Percentiles rank a stretch among this genome's conserved stretches.
Conservation (phyloP, 2,329 filamentous ascomycete species). For the Cytospora schulzeri region DNA sequence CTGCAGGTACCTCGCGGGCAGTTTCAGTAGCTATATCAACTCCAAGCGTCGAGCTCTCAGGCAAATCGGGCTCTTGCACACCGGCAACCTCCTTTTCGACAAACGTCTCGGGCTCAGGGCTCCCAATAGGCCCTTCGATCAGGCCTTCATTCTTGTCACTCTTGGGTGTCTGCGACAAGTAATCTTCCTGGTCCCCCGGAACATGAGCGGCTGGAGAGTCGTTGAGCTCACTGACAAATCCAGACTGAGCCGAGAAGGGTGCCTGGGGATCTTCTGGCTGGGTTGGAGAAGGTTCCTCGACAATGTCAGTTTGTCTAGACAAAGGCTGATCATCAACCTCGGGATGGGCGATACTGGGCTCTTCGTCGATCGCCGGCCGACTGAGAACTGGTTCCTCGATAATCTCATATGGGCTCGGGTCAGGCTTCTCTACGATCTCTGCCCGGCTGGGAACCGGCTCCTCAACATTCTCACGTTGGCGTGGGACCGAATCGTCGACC, state of each 20-base stretch:
- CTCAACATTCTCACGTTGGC: background rate
- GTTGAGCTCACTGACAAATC: background rate
- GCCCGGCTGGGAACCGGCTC: background rate
- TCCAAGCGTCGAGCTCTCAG: background rate
- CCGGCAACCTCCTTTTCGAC: slow-evolving; percentile 25
- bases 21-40: background rate
- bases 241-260: background rate
- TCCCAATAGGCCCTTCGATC: slow-evolving; percentile 30
- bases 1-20: background rate
- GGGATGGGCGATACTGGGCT: background rate
- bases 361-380: background rate
- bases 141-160: slow-evolving; percentile 31
- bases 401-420: background rate
- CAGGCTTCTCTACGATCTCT: background rate
- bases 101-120: slow-evolving; percentile 5
- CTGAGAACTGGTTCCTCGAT: slow-evolving; percentile 1
- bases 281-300: slow-evolving; percentile 1
- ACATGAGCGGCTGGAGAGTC: background rate
- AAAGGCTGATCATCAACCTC: background rate
- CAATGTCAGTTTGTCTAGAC: background rate
- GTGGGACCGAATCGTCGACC: background rate
- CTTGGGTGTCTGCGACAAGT: slow-evolving; percentile 36
- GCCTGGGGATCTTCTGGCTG: background rate
- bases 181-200: slow-evolving; percentile 37
- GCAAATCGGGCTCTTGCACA: background rate